These are phyloP conservation scores for Claviceps sp. DNA, from an alignment of 2,329 filamentous ascomycete species.

Conservation along the genomic window DNA sequence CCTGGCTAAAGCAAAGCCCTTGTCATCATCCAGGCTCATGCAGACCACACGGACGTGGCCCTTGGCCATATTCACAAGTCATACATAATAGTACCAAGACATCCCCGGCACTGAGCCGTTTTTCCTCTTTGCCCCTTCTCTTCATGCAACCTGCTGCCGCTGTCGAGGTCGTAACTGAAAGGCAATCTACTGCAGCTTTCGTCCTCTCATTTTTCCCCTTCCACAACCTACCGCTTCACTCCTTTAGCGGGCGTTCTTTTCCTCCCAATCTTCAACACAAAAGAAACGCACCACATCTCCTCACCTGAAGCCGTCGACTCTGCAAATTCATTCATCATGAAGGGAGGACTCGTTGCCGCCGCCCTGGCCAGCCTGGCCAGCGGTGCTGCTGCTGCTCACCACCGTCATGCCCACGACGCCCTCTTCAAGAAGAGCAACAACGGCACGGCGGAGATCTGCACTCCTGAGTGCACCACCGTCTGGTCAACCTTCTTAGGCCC, in stretches of 20 bases:
- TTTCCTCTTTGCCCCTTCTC: constrained; percentile 21
- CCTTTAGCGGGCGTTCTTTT: constrained; percentile 76
- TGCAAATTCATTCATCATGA: constrained; percentile 46
- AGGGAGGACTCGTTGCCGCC: constrained; percentile 54
- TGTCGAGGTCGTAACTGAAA: constrained; percentile 38
- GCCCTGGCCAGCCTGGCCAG: constrained; percentile 47
- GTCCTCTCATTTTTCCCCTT: constrained; percentile 32
- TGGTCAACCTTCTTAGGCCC: constrained; percentile 58
- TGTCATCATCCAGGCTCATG: not conserved
- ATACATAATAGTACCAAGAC: constrained; percentile 28
- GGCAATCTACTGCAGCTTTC: constrained; percentile 29
- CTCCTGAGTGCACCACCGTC: constrained; percentile 56
- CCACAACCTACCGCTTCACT: constrained; percentile 60
- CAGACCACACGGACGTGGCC: not conserved
- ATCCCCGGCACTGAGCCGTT: not conserved
- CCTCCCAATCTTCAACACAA: constrained; percentile 2
- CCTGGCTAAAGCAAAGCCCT: not conserved
- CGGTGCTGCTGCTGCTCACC: constrained; percentile 41
- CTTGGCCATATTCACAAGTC: constrained; percentile 5
- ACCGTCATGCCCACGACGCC: constrained; percentile 51
- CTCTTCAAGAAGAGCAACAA: constrained; percentile 40
- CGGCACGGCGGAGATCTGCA: constrained; percentile 35
- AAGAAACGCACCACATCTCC: not conserved
- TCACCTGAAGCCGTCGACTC: constrained; percentile 9
- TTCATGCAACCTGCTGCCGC: constrained; percentile 27